These are phyloP conservation scores for Cyphellophora attinorum DNA, from an alignment of 2,329 filamentous ascomycete genomes.

Conservation along the genomic window DNA sequence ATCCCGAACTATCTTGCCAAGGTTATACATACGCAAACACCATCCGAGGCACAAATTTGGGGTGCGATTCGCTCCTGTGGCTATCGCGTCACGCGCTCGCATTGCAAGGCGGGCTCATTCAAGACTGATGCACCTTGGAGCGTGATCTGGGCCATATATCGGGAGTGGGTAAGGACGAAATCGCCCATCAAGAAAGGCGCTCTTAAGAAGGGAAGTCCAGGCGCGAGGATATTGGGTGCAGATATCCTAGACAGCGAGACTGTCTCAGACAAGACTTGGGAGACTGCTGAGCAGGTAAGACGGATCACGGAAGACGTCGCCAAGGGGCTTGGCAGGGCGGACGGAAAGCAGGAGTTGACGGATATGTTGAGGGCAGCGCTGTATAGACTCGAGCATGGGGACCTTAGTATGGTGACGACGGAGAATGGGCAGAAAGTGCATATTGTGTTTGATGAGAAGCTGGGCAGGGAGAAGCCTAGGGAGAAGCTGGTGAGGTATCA, in stretches of 20 bases:
- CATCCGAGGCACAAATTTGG: conserved; percentile 66
- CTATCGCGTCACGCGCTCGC: conserved; percentile 74
- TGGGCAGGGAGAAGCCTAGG: conserved; percentile 60
- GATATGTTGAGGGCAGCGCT: conserved; percentile 35
- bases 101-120: conserved; percentile 80
- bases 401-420: conserved; percentile 14
- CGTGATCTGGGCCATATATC: conserved; percentile 85
- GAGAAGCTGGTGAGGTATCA: conserved; percentile 78
- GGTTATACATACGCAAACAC: conserved; percentile 68
- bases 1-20: conserved; percentile 65
- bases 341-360: conserved; percentile 27
- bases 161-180: conserved; percentile 79
- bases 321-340: conserved; percentile 23
- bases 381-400: conserved; percentile 23
- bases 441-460: conserved; percentile 68
- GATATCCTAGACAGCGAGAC: too few relatives aligned
- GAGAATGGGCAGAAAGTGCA: conserved; percentile 20
- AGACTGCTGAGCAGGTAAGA: too few relatives aligned
- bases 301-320: conserved; percentile 31
- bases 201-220: conserved; percentile 60
- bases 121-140: conserved; percentile 90
- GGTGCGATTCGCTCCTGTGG: conserved; percentile 74
- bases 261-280: too few relatives aligned
- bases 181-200: conserved; percentile 65
- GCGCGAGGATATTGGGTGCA: conserved; percentile 64